Percentiles rank a stretch among this genome's conserved stretches.
These are phyloP conservation scores for Cyclotella sp. DNA, from an alignment of 108 stramenopile genomes.

Conservation along the genomic window DNA sequence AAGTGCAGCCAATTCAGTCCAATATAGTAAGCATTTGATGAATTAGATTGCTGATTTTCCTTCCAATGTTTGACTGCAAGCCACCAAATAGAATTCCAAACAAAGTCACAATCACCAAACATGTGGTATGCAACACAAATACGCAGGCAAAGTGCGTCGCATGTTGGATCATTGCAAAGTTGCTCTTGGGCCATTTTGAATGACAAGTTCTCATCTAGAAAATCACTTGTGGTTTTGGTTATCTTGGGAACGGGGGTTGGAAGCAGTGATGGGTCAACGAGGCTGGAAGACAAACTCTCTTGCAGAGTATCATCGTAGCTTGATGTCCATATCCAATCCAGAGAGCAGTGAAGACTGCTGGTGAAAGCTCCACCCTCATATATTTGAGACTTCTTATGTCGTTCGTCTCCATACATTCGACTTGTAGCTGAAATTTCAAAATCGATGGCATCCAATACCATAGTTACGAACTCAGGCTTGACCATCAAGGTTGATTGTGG, in stretches of 20 bases:
- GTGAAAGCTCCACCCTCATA: background rate
- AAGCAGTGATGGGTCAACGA: background rate
- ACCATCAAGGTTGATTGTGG: constrained; percentile 8
- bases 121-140: constrained; percentile 42
- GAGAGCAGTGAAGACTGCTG: constrained; percentile 21
- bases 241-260: background rate
- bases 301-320: constrained; percentile 3
- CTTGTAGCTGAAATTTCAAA: constrained; percentile 1
- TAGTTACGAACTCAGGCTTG: constrained; percentile 29
- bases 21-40: constrained; percentile 13
- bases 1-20: constrained; percentile 36
- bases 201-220: background rate
- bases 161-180: constrained; percentile 20
- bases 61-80: constrained; percentile 39
- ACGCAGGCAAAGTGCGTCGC: constrained; percentile 43
- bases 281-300: background rate
- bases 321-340: constrained; percentile 35
- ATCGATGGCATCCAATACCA: constrained; percentile 14
- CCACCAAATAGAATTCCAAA: constrained; percentile 50
- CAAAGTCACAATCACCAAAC: constrained; percentile 36
- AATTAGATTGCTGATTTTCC: background rate
- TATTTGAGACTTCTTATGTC: background rate
- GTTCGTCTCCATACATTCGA: background rate
- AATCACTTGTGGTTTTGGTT: background rate
- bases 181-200: constrained; percentile 4